Evolutionary conservation across 2,329 filamentous ascomycete genomes (phyloP), one percentile per base, ranked within the genome.

Genomic region (Beauveria bassiana): DNA sequence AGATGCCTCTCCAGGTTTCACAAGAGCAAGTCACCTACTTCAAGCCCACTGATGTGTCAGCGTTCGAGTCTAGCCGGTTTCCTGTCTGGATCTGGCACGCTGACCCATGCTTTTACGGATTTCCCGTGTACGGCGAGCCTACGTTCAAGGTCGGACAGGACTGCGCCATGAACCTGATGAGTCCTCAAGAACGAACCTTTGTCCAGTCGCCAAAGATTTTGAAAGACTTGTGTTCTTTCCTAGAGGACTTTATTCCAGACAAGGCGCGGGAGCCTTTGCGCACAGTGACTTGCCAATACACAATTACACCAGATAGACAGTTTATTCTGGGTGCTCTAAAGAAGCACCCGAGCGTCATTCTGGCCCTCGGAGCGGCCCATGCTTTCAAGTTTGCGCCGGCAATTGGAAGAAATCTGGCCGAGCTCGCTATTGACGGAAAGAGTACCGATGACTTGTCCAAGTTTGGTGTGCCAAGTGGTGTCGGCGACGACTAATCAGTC

Each of bases 271-370:
- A 65, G 61, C 54, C 67, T 34, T 0, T 68, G 14, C 65, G 68
- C 5, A 69, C 68, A 3, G 61, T 69, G 9, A 69, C 68, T 0
- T 69, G 68, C 7, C 68, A 69, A n/a, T 69, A 69, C 10, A 64
- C 68, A 0, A 66, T 68, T 1, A 69, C 68, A 0, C 68, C 68
- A 0, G 67, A 66, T 24, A 64, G 68, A 1, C 68, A 68, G 31
- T 67, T 69, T 1, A 50, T 69, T 2, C 66, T 69, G 7, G 65
- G 66, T 6, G 64, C 66, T 0, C 24, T 69, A 10, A 61, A 64
- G 28, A 61, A 51, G 5, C 47, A 69, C 1, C 53, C 60, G 0
- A 50, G 68, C 54, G 61, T 69, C 0, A 63, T 69, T 14, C n/a
- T 69, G 0, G 68, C 61, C 0, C 40, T 69, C 3, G 66, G 67